Evolutionary conservation across 1,284 basidiomycete genomes (phyloP).

Genomic region (Termitomyces sp.): DNA sequence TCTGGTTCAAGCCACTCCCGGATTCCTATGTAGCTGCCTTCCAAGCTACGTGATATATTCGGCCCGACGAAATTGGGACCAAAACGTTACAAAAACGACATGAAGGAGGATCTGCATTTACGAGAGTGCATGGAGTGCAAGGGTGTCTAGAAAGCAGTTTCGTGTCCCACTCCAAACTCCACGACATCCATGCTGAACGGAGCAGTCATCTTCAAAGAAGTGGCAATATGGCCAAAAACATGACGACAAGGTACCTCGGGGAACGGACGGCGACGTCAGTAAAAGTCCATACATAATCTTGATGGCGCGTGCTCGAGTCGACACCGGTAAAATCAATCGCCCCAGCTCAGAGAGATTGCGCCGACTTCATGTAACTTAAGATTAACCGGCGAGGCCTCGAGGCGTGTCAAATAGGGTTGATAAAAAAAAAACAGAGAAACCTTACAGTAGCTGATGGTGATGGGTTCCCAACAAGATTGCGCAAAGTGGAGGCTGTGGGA

Average conservation of each 20-base stretch:
- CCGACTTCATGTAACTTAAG: constrained; percentile 19
- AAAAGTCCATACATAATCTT: not conserved
- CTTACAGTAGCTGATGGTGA: constrained; percentile 1
- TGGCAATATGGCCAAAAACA: not conserved
- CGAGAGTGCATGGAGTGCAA: not conserved
- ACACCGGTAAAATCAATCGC: constrained; percentile 12
- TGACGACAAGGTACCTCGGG: not conserved
- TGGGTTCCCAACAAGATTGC: not conserved
- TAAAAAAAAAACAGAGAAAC: not conserved
- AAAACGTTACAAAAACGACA: not conserved
- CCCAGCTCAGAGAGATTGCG: constrained; percentile 23
- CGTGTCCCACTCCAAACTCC: not conserved
- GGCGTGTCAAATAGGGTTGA: constrained; percentile 4
- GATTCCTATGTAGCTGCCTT: not conserved
- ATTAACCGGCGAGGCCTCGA: constrained; percentile 4
- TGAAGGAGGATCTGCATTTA: not conserved
- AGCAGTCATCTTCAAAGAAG: not conserved
- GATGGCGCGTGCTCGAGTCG: not conserved
- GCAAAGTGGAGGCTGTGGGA: constrained; percentile 4
- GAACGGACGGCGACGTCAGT: not conserved
- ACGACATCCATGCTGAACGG: not conserved
- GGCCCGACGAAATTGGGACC: not conserved
- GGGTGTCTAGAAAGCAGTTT: not conserved
- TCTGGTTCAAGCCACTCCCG: too few relatives aligned
- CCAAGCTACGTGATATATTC: not conserved